Evolutionary conservation across 352 stramenopile genomes (phyloP), one percentile per base, ranked within the genome.

Genomic region (Stephanocyclus meneghinianus): DNA sequence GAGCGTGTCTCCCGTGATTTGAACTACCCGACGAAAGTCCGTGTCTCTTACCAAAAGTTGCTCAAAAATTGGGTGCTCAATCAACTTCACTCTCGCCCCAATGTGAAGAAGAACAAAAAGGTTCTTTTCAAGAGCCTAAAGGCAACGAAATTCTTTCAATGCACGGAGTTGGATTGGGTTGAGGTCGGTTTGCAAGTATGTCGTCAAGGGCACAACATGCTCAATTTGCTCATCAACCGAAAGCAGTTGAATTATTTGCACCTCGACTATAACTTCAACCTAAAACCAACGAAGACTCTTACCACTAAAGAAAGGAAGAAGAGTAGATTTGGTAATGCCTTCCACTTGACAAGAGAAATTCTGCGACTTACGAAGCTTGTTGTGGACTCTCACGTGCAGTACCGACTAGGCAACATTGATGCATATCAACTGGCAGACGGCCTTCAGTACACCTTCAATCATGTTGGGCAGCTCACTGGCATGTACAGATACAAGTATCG

Each of bases 141-240:
- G 88, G 96, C 96, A 32, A 99, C 98, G n/a, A 99, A 99, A 85
- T 99, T 99, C 88, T 99, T 99, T 89, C 97, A 99, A 75, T 98
- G 95, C 67, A 99, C 97, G 0, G 96, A 99, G 67, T 88, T 99
- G 53, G 97, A 99, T 91, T 99, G 97, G 97, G 97, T 99, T 4
- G 97, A 99, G 87, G 97, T 97, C 21, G 97, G 97, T 30, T 85
- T 99, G 32, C 92, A 96, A 87, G 96, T 99, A 5, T 99, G 96
- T 84, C 93, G 96, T 29, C 98, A 99, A 89, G 98, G 98, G 30
- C 98, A 99, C 93, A 99, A 99, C 86, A 99, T 99, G 95, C 91
- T 99, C 35, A 99, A 99, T 83, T 84, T 99, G 63, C 86, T 99
- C 30, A 99, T 99, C 77, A 97, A 99, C 80, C 93, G 97, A 59